Base-by-base conservation (phyloP, 2,329 filamentous ascomycete genomes). In the Penicillium sp. region DNA sequence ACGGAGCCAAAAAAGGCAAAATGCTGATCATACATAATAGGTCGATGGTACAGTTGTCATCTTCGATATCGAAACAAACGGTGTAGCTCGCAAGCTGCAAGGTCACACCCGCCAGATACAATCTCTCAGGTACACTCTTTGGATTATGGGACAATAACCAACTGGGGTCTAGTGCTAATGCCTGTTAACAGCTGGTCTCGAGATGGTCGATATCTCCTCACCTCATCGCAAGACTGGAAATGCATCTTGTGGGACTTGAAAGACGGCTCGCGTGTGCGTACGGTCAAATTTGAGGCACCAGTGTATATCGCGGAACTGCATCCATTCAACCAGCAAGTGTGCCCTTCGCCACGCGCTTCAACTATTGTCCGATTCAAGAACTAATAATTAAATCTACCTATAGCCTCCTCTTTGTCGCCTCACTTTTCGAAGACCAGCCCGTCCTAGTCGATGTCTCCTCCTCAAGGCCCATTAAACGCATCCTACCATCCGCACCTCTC, bases 61-160 rank as follows among this genome's bases (percentile, higher is more conserved):
- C 40, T 99, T 96, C 82, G 94, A 99, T 69, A 85, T 97, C 43
- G 95, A 99, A 75, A 99, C 95, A 8, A 96, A 95, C 81, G 93
- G 94, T 30, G 90, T 97, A 4, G 94, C 94, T 52, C 88, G 91
- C 68, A 99, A 97, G 75, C 79, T 99, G 58, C 86, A 91, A 59
- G 94, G 93, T 10, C 94, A 99, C 75, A 96, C 90, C 44, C 87
- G 90, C 68, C 93, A 94, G 69, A 92, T 99, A 51, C 93, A 96
- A 63, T 96, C 90, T 45, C 75, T 99, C 54, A 96, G 78, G 78
- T 79, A 72, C 20, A 57, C 30, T 20, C 32, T 13, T 20, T 23
- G 27, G 18, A 15, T 23, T 12, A 23, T 32, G 23, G 20, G 9
- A 27, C 26, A 36, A 34, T 34, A 41, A 18, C 21, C 51, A 51